Evolutionary conservation across 139 green algal genomes (phyloP).

Genomic region (Coccomyxa sp.): DNA sequence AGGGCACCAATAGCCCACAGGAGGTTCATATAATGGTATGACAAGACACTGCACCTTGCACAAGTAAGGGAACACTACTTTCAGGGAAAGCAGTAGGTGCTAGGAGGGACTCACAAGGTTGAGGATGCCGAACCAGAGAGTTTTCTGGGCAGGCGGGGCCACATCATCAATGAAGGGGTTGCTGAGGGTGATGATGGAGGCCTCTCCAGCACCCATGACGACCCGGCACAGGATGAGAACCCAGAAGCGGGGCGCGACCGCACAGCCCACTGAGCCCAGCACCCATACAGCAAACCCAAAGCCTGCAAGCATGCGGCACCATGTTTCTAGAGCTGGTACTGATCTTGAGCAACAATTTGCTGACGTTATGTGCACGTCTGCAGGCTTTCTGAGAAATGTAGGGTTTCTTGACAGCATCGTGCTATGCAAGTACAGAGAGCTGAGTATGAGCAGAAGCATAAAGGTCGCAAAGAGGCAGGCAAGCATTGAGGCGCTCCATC

Average conservation of each 20-base stretch:
- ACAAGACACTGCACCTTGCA: neutral
- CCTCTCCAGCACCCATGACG: conserved; percentile 86
- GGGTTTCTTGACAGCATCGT: too few species aligned
- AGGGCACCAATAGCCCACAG: too few species aligned
- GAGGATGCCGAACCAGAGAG: conserved; percentile 92
- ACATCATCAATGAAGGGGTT: conserved; percentile 95
- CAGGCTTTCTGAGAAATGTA: too few species aligned
- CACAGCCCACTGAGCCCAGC: conserved; percentile 16
- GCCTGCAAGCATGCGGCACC: too few species aligned
- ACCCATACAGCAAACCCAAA: neutral
- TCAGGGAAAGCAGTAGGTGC: too few species aligned
- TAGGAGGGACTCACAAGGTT: conserved; percentile 25
- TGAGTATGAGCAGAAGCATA: too few species aligned
- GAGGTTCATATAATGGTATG: neutral
- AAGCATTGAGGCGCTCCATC: neutral
- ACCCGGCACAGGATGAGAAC: conserved; percentile 60
- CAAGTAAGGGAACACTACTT: too few species aligned
- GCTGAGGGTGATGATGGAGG: conserved; percentile 84
- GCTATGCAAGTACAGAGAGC: too few species aligned
- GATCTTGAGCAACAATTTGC: too few species aligned
- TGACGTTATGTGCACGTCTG: too few species aligned
- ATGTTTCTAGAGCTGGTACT: too few species aligned
- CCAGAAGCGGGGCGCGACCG: conserved; percentile 50
- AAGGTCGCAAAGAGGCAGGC: too few species aligned
- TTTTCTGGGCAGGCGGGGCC: conserved; percentile 67